Base-by-base conservation (phyloP, 2,329 filamentous ascomycete genomes). In the Cytospora paraplurivora region DNA sequence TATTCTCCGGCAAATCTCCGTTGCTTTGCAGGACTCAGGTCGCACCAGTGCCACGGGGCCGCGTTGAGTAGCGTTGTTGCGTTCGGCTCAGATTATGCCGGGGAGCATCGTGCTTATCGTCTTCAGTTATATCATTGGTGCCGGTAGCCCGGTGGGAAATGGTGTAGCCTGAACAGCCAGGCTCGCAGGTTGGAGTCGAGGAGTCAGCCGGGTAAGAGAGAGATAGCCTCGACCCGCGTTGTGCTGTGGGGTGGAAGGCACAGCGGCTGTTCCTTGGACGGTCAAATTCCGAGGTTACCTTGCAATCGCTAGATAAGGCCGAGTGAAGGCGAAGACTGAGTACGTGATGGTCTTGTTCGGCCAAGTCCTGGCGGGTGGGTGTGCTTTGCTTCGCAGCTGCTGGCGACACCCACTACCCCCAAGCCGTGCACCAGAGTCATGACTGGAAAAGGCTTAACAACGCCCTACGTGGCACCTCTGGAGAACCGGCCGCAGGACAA, bases 401-500 rank as follows among this genome's bases (percentile, higher is more conserved):
- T 44, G 41, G 41, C n/a, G 7, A 44, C 41, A 44, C 41, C 41
- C 41, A 44, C 41, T 44, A n/a, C 17, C 7, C 41, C 41, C 17
- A 19, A 7, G 17, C 41, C 15, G 17, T 19, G 41, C 41, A 17
- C 41, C 41, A 17, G 10, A 32, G 35, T 19, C 27, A 33, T 34
- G 33, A 19, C 44, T 4, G 21, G 19, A 12, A n/a, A 7, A 21
- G 15, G 41, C 6, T 19, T n/a, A 2, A 27, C 10, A 11, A 37
- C 44, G 35, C n/a, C 37, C 58, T 49, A 55, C 37, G 51, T 37
- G 47, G 38, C 32, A 55, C 33, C 58, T 35, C 37, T 21, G 32
- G 38, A 17, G 44, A 15, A 60, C 53, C 55, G 58, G 32, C 38
- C 58, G 47, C 37, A n/a, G 32, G 51, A 21, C 27, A 19, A 52